phyloP scores from a whole-genome alignment of 345 rosid genomes.

The Syzygium aromaticum region DNA sequence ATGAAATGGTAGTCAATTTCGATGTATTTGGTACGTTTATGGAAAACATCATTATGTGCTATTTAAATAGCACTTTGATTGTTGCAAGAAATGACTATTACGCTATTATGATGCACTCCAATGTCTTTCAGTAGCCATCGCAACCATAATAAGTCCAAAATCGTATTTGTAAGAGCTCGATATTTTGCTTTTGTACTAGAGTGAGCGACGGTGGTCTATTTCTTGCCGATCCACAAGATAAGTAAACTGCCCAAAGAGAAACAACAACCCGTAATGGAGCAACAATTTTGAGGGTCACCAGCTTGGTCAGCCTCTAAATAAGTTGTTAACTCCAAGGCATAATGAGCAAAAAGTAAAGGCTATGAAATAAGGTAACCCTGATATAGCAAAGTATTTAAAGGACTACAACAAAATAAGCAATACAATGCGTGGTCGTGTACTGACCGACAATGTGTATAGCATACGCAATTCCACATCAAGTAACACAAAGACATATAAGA shows the following conservation, averaged over 20 bases:
- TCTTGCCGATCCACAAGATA: background rate
- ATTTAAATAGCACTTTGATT: background rate
- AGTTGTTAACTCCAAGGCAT: background rate
- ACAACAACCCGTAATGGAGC: background rate
- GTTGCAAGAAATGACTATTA: background rate
- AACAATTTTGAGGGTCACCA: background rate
- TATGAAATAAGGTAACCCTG: background rate
- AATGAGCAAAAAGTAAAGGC: background rate
- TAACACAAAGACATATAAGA: too few relatives aligned
- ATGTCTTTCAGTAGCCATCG: background rate
- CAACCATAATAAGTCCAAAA: background rate
- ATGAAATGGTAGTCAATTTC: background rate
- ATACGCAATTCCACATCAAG: too few relatives aligned
- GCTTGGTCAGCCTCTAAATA: background rate
- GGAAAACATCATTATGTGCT: background rate
- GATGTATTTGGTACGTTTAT: background rate
- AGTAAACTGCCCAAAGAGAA: background rate
- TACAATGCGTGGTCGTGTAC: background rate
- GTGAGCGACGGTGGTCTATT: background rate
- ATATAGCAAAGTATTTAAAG: background rate
- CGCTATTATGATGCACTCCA: background rate
- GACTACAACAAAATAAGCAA: background rate
- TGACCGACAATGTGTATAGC: background rate
- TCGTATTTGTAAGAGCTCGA: background rate
- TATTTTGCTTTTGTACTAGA: background rate